Evolutionary conservation across 2,329 filamentous ascomycete genomes (phyloP).

Genomic region (Aspergillus quadrilineatus): DNA sequence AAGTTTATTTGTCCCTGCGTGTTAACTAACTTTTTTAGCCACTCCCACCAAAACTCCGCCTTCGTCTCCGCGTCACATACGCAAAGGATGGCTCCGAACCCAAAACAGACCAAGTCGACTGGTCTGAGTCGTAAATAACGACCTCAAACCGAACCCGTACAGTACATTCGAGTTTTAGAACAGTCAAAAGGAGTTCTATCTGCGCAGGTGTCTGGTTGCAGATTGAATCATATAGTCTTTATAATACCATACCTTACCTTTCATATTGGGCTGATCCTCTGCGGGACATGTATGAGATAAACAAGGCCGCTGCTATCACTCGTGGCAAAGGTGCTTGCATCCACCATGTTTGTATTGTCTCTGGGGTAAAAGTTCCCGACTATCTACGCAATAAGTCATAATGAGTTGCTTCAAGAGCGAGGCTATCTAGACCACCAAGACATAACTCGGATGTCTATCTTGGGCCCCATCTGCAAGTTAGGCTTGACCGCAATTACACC

Average conservation of each 20-base stretch:
- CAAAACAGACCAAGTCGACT: slow-evolving; percentile 91
- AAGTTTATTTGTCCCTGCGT: too few species aligned
- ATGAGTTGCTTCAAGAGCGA: not conserved
- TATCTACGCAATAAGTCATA: not conserved
- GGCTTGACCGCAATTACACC: not conserved
- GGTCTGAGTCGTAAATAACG: slow-evolving; percentile 68
- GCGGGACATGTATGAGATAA: too few species aligned
- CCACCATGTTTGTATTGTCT: too few species aligned
- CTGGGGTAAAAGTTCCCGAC: too few species aligned
- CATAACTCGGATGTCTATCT: not conserved
- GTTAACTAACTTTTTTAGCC: slow-evolving; percentile 53
- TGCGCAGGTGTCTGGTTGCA: not conserved
- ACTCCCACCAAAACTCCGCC: slow-evolving; percentile 65
- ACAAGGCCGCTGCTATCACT: too few species aligned
- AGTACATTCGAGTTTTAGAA: slow-evolving; percentile 5
- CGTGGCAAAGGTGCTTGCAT: too few species aligned
- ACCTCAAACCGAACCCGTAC: not conserved
- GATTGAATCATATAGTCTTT: not conserved
- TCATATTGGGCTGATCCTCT: not conserved
- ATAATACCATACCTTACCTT: slow-evolving; percentile 4
- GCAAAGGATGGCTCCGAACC: slow-evolving; percentile 66
- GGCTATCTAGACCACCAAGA: not conserved
- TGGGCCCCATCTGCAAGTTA: not conserved
- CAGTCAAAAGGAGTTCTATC: slow-evolving; percentile 1
- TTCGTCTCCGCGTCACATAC: slow-evolving; percentile 84